Conservation (phyloP, 106 monocot genomes). For the Phalaenopsis aphrodite region DNA sequence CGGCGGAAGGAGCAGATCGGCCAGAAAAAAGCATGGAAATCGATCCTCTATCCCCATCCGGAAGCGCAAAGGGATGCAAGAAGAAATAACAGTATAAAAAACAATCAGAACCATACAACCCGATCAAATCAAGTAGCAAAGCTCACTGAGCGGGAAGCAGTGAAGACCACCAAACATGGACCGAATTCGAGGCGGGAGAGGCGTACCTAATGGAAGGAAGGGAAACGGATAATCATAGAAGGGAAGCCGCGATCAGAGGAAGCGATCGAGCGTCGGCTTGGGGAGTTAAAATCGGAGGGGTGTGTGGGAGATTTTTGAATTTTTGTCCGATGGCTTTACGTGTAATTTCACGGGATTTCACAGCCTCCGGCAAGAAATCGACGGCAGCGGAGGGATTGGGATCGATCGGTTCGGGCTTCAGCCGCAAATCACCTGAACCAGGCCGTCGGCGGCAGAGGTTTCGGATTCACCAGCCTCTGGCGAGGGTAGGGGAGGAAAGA, state of each 20-base stretch:
- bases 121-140: conserved; percentile 1
- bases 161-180: background rate
- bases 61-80: background rate
- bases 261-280: conserved; percentile 13
- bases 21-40: background rate
- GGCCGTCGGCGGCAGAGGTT: conserved; percentile 13
- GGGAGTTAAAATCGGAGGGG: conserved; percentile 9
- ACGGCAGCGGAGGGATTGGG: background rate
- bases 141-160: conserved; percentile 4
- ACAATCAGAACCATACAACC: background rate
- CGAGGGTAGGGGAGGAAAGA: background rate
- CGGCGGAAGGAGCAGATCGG: conserved; percentile 25
- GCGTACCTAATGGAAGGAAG: conserved; percentile 10
- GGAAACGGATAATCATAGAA: background rate
- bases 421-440: conserved; percentile 2
- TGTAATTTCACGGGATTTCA: conserved; percentile 7
- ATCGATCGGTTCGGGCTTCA: conserved; percentile 1
- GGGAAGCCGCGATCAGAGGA: conserved; percentile 14
- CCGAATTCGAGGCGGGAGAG: conserved; percentile 7
- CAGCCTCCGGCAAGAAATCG: background rate
- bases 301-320: conserved; percentile 7
- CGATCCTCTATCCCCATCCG: conserved; percentile 12
- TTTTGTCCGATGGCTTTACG: conserved; percentile 3
- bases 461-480: conserved; percentile 12
- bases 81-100: background rate